These are phyloP conservation scores for Angomonas ambiguus DNA, from an alignment of 208 protist genomes.

Conservation along the genomic window DNA sequence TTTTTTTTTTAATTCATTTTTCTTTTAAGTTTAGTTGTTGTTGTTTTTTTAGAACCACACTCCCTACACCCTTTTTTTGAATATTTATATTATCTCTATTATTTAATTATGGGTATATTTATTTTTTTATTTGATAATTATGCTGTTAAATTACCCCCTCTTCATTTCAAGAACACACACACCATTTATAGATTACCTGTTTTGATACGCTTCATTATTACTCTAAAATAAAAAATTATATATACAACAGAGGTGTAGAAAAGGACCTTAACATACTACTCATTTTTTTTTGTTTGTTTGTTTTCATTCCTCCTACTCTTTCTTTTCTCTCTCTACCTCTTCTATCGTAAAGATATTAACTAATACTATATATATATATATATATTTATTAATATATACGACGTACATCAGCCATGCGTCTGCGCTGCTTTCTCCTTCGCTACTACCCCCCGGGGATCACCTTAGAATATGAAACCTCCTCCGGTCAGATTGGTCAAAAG, in stretches of 20 bases:
- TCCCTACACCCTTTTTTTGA: conserved; percentile 2
- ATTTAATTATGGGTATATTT: not conserved
- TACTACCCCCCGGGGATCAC: conserved; percentile 95
- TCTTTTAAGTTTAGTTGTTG: conserved; percentile 5
- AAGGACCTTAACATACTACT: no score
- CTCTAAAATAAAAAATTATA: not conserved
- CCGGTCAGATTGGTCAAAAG: conserved; percentile 77
- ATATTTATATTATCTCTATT: no score
- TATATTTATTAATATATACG: not conserved
- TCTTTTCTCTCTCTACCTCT: not conserved
- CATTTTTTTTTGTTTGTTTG: not conserved
- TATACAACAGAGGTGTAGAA: no score
- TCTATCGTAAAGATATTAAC: not conserved
- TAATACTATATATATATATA: not conserved
- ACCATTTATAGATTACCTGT: not conserved
- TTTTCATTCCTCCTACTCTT: not conserved
- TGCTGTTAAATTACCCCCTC: no score
- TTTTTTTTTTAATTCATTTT: not conserved
- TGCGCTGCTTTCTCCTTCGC: conserved; percentile 92
- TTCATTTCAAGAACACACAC: conserved; percentile 6
- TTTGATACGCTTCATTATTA: not conserved
- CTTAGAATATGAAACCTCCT: conserved; percentile 87
- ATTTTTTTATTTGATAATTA: not conserved
- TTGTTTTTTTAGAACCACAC: conserved; percentile 6
- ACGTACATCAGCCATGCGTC: conserved; percentile 55